These are phyloP conservation scores for Chrysochromulina tobinii DNA, from an alignment of 78 protist genomes.

Conservation along the genomic window DNA sequence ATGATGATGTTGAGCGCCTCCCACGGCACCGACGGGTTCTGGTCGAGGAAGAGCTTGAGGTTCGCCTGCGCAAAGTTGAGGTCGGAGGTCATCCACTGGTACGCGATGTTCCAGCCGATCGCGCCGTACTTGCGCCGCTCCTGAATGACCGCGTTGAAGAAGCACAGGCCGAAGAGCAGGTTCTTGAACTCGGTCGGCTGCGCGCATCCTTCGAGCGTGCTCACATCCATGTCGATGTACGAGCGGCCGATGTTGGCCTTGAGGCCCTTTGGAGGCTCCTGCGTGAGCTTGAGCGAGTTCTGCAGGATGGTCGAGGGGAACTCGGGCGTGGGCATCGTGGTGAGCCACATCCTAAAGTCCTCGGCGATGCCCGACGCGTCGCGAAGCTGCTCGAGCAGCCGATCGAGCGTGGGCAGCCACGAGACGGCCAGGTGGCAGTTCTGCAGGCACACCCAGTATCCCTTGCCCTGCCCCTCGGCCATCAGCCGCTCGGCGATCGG, in stretches of 20 bases:
- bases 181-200: conserved; percentile 27
- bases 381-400: conserved; percentile 43
- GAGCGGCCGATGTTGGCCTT: conserved; percentile 15
- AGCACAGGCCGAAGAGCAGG: conserved; percentile 56
- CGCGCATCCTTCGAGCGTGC: background rate
- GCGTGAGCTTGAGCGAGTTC: conserved; percentile 52
- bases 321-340: conserved; percentile 51
- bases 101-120: conserved; percentile 72
- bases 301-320: conserved; percentile 65
- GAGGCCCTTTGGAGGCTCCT: conserved; percentile 62
- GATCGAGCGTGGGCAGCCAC: conserved; percentile 70
- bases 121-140: conserved; percentile 70
- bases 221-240: conserved; percentile 10
- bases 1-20: conserved; percentile 33
- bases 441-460: conserved; percentile 75
- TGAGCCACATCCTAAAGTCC: conserved; percentile 71
- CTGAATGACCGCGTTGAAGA: conserved; percentile 70
- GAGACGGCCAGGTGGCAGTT: conserved; percentile 84
- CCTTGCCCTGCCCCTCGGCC: conserved; percentile 30
- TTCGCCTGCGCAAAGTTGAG: conserved; percentile 22
- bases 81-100: conserved; percentile 48
- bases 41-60: conserved; percentile 3
- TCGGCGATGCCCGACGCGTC: background rate
- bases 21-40: conserved; percentile 42
- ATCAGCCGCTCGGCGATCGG: conserved; percentile 56